A percentile compares a stretch with the other conserved stretches of the same genome.
Conservation (phyloP, 2,329 filamentous ascomycete genomes). For the Hirsutella minnesotensis region DNA sequence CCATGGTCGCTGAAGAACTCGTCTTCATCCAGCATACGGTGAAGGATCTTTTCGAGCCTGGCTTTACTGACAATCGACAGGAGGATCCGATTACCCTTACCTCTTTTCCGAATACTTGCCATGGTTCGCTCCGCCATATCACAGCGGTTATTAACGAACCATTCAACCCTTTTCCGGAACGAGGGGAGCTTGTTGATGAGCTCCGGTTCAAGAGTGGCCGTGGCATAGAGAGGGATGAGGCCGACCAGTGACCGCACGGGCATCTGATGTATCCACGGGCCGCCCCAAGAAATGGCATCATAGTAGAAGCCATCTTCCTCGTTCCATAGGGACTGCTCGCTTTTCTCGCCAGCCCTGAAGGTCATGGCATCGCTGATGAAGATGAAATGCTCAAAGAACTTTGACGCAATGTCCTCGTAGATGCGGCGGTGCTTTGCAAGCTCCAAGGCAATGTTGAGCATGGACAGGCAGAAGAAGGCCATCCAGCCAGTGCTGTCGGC, state of each 20-base stretch:
- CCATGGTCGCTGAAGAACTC: constrained; percentile 88
- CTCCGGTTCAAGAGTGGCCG: constrained; percentile 84
- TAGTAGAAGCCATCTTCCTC: constrained; percentile 97
- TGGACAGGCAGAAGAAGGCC: constrained; percentile 92
- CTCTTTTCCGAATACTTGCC: constrained; percentile 80
- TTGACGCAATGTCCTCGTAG: constrained; percentile 94
- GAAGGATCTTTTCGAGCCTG: constrained; percentile 76
- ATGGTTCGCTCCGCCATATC: constrained; percentile 90
- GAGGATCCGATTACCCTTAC: constrained; percentile 79
- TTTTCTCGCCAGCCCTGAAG: constrained; percentile 57
- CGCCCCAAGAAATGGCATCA: constrained; percentile 92
- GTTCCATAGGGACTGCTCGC: constrained; percentile 85
- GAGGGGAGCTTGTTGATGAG: constrained; percentile 82
- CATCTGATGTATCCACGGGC: constrained; percentile 85
- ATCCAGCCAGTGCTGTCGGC: constrained; percentile 98
- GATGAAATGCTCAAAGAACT: constrained; percentile 98
- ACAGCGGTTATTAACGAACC: constrained; percentile 82
- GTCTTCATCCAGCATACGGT: constrained; percentile 85
- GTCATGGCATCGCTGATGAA: constrained; percentile 97
- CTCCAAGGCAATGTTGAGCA: constrained; percentile 94
- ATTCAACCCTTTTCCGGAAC: constrained; percentile 87
- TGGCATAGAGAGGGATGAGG: constrained; percentile 85
- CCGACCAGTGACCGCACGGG: constrained; percentile 87
- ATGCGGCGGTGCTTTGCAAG: constrained; percentile 88
- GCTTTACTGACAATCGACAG: constrained; percentile 88